Conservation (phyloP, 2,329 filamentous ascomycete genomes). For the Paecilomyces formosus region DNA sequence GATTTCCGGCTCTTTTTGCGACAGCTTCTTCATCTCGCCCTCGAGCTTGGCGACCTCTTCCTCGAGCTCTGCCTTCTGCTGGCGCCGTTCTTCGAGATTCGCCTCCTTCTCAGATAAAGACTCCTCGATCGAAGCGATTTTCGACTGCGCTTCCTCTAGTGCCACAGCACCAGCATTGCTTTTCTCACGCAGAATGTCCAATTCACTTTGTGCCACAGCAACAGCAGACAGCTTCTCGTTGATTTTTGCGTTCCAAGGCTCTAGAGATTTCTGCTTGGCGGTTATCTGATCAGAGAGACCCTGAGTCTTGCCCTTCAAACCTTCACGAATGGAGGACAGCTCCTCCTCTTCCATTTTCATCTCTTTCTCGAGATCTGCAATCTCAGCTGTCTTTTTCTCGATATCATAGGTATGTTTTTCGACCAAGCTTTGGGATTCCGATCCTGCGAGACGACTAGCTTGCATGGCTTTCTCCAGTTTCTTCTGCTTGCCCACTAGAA, state of each 20-base stretch:
- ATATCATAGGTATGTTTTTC: conserved; percentile 74
- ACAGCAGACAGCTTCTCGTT: conserved; percentile 93
- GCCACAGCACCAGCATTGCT: conserved; percentile 80
- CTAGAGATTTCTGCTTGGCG: conserved; percentile 82
- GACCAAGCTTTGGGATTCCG: conserved; percentile 69
- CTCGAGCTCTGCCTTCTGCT: conserved; percentile 63
- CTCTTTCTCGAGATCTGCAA: conserved; percentile 65
- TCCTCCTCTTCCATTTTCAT: conserved; percentile 75
- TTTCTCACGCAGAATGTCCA: conserved; percentile 83
- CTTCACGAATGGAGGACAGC: conserved; percentile 73
- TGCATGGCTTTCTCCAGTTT: conserved; percentile 86
- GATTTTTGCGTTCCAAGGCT: conserved; percentile 96
- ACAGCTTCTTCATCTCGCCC: conserved; percentile 64
- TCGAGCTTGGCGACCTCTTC: conserved; percentile 67
- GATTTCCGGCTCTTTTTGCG: conserved; percentile 71
- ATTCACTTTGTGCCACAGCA: conserved; percentile 88
- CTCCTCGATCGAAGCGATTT: conserved; percentile 66
- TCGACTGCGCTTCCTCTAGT: conserved; percentile 73
- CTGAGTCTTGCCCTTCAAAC: conserved; percentile 91
- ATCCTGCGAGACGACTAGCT: conserved; percentile 64
- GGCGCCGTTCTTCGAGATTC: conserved; percentile 69
- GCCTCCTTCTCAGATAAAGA: conserved; percentile 61
- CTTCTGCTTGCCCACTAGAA: conserved; percentile 81
- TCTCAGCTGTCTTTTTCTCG: conserved; percentile 65
- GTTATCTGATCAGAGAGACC: conserved; percentile 89